phyloP scores from a whole-genome alignment of 139 green algal genomes.

The Desmodesmus armatus region DNA sequence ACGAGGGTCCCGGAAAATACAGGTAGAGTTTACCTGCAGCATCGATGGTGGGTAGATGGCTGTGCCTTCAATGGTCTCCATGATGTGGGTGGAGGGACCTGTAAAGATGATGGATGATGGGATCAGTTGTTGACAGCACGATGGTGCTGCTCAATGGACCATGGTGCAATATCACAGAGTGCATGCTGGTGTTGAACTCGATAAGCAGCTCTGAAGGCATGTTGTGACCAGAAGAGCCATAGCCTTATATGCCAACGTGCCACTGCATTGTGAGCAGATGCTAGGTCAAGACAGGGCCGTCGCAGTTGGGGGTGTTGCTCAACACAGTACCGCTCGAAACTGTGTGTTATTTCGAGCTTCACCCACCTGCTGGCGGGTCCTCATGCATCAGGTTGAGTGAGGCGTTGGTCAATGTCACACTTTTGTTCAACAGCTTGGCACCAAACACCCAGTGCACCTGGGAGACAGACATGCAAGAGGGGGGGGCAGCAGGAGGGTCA shows the following conservation, averaged over 20 bases:
- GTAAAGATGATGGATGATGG: not conserved
- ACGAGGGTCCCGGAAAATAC: too few species aligned
- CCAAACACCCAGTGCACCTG: slow-evolving; percentile 38
- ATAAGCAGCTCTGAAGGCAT: not conserved
- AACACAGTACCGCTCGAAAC: not conserved
- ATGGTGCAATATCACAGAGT: not conserved
- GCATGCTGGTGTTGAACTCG: not conserved
- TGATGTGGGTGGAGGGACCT: not conserved
- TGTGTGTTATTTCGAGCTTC: not conserved
- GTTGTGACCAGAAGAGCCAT: not conserved
- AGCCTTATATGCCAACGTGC: not conserved
- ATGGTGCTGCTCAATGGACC: not conserved
- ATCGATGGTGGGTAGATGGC: slow-evolving; percentile 7
- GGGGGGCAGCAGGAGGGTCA: too few species aligned
- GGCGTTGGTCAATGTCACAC: not conserved
- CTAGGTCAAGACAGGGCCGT: not conserved
- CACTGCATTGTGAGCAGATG: not conserved
- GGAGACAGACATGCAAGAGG: too few species aligned
- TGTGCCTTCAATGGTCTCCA: slow-evolving; percentile 33
- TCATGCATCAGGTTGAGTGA: slow-evolving; percentile 16
- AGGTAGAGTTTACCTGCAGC: too few species aligned
- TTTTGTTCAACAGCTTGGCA: not conserved
- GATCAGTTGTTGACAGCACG: not conserved
- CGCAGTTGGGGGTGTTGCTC: not conserved
- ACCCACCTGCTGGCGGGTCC: not conserved